Evolutionary conservation across 805 yeast species (phyloP), one percentile per base, ranked within the genome.

Genomic region (Torulaspora indica): DNA sequence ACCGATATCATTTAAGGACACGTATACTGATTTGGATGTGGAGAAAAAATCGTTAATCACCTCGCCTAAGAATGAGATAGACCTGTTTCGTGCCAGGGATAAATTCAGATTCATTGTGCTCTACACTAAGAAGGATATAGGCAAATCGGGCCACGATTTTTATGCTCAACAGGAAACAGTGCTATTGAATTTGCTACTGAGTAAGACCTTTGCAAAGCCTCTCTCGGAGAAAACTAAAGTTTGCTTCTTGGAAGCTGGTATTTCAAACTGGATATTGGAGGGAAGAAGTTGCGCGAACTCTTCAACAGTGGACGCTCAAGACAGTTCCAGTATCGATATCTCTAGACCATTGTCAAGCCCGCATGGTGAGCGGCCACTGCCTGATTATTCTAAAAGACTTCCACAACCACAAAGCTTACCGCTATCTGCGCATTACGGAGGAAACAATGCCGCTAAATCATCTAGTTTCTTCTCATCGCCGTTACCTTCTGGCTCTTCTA

Each of bases 71-170:
- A 60, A 61, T 3, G 93, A 87, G 55, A 74, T 73, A 40, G 58
- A 55, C 1, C 51, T 74, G 38, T 89, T 89, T 54, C 61, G 66
- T 17, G 61, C 68, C 3, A 66, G 96, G 51, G 63, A 71, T 44
- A 52, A 58, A 9, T 88, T 75, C 58, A 86, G 82, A 38, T 65
- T 79, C 35, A 70, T 91, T 1, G 81, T 90, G 2, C 53, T 85
- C 1, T 80, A 87, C 46, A 57, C 66, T 1, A 43, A 47, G 22
- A 48, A 51, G 24, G 38, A 38, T 32, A 47, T 47, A 37, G 57
- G 51, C 8, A 45, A 38, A 10, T 51, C 44, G 15, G 38, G 44
- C 23, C 49, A 55, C 3, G 48, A 51, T n/a, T 49, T 54, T 30
- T 51, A 52, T 38, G 38, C 45, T 7, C 55, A 55, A 36, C 58